A percentile compares a stretch with the other conserved stretches of the same genome.
These are phyloP conservation scores for Fusarium irregulare DNA, from an alignment of 2,329 filamentous ascomycete genomes.

Conservation along the genomic window DNA sequence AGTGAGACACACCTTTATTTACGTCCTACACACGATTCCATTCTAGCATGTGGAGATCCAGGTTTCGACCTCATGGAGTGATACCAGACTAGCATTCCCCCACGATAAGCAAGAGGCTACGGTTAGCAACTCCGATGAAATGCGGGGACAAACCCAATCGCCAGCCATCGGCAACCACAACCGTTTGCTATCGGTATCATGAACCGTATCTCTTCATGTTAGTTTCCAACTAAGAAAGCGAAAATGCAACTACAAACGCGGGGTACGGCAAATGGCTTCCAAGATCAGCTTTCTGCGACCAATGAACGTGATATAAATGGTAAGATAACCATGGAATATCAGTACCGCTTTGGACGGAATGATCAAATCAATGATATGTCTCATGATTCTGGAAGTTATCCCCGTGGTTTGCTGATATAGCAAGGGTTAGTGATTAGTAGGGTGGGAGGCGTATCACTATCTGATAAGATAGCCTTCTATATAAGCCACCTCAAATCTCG, in stretches of 20 bases:
- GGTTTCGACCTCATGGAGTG: not conserved
- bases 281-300: not conserved
- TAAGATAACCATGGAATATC: not conserved
- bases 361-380: fast-evolving
- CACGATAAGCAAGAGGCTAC: not conserved
- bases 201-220: not conserved
- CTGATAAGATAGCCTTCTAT: not conserved
- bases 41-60: not conserved
- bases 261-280: not conserved
- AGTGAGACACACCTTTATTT: not conserved
- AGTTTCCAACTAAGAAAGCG: not conserved
- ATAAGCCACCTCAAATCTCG: not conserved
- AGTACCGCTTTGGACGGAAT: not conserved
- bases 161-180: not conserved
- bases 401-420: not conserved
- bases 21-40: not conserved
- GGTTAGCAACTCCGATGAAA: constrained; percentile 7
- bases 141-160: constrained; percentile 1
- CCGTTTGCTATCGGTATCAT: constrained; percentile 1
- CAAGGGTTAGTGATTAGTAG: not conserved
- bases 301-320: not conserved
- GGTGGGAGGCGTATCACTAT: not conserved
- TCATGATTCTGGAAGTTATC: not conserved
- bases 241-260: not conserved
- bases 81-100: not conserved